A percentile compares a stretch with the other conserved stretches of the same genome.
These are phyloP conservation scores for Russula emetica DNA, from an alignment of 768 basidiomycete species.

Conservation along the genomic window DNA sequence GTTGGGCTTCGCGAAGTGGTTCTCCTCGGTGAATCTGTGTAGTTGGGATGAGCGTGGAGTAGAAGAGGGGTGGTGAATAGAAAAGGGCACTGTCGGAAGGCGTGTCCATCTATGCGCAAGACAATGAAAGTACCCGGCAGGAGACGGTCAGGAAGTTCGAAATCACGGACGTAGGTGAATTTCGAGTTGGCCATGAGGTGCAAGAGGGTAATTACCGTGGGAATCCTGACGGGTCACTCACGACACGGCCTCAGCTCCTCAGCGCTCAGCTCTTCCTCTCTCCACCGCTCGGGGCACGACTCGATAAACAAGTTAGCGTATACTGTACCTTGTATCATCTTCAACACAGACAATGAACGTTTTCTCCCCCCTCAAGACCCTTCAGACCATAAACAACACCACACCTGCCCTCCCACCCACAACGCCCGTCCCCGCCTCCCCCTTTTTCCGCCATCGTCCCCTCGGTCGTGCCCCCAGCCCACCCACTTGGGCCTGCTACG, in stretches of 20 bases:
- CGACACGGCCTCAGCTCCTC: too few relatives aligned
- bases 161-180: constrained; percentile 85
- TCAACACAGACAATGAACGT: constrained; percentile 2
- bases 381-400: background rate
- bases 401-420: constrained; percentile 14
- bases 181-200: constrained; percentile 82
- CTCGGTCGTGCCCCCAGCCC: constrained; percentile 80
- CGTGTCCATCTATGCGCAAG: constrained; percentile 86
- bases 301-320: background rate
- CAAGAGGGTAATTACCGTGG: constrained; percentile 14
- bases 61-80: background rate
- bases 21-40: constrained; percentile 75
- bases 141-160: constrained; percentile 83
- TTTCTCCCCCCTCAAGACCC: constrained; percentile 22
- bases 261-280: background rate
- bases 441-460: constrained; percentile 63
- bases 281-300: background rate
- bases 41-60: background rate
- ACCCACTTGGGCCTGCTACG: constrained; percentile 86
- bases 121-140: constrained; percentile 82
- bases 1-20: constrained; percentile 86
- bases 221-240: constrained; percentile 11
- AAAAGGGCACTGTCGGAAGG: constrained; percentile 78
- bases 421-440: constrained; percentile 29
- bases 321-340: too few relatives aligned